Evolutionary conservation across 768 basidiomycete species (phyloP).

Genomic region (Russula vinacea): DNA sequence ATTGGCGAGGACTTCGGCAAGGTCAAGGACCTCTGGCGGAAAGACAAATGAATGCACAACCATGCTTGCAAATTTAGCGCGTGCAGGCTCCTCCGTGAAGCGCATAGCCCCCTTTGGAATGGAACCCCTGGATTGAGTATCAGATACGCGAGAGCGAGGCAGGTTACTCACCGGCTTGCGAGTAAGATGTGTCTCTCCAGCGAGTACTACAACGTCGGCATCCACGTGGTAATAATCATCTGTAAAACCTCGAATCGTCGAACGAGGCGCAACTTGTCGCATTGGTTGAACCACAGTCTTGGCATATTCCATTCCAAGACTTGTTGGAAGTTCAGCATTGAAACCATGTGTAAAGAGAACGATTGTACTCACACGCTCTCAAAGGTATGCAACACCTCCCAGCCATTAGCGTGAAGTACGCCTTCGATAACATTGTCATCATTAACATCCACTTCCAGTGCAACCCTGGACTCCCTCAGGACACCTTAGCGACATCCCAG

Average conservation of each 20-base stretch:
- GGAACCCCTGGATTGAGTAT: neutral
- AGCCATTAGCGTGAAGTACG: slow-evolving; percentile 41
- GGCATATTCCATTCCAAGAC: slow-evolving; percentile 44
- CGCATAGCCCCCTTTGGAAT: slow-evolving; percentile 26
- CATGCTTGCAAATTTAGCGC: slow-evolving; percentile 17
- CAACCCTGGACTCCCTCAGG: neutral
- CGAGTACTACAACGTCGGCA: slow-evolving; percentile 42
- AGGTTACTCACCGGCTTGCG: slow-evolving; percentile 41
- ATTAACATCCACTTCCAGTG: slow-evolving; percentile 24
- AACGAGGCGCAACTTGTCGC: slow-evolving; percentile 38
- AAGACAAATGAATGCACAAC: slow-evolving; percentile 16
- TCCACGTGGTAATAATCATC: slow-evolving; percentile 41
- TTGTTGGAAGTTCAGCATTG: slow-evolving; percentile 22
- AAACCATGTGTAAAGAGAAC: neutral
- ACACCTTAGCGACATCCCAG: slow-evolving; percentile 10
- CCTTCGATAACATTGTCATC: slow-evolving; percentile 36
- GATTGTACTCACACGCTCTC: slow-evolving; percentile 39
- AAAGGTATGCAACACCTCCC: slow-evolving; percentile 44
- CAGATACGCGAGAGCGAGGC: slow-evolving; percentile 20
- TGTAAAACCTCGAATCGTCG: slow-evolving; percentile 40
- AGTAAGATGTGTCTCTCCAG: slow-evolving; percentile 41
- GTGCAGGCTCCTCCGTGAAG: slow-evolving; percentile 20
- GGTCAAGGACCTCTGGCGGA: slow-evolving; percentile 30
- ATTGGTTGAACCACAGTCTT: slow-evolving; percentile 44
- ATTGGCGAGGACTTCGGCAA: slow-evolving; percentile 36